Evolutionary conservation across 371 early-diverging fungal genomes (phyloP), one percentile per base, ranked within the genome.

Genomic region (Neoconidiobolus thromboides): DNA sequence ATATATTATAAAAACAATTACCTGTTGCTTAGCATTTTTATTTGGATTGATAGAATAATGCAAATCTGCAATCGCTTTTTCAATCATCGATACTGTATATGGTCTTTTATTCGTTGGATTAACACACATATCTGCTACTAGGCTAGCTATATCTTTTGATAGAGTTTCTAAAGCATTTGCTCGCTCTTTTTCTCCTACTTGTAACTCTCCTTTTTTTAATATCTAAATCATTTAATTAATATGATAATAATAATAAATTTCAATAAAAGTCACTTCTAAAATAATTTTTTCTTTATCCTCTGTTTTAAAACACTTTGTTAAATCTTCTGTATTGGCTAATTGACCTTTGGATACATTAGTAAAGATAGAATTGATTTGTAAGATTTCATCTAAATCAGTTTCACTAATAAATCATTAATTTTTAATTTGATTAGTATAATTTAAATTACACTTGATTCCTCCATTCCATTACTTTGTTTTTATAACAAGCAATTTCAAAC

Each of bases 391-490:
- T 9, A 98, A 68, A 73, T 98, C 93, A 42, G 91, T 93, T 64
- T 95, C 96, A 43, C 93, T 90, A 67, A 50, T 26, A 43, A 47
- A 36, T 38, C 5, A 42, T 12, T 14, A 9, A 7, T 56, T 14
- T 43, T 43, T 38, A 56, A 41, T 43, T 43, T 10, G 47, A 26
- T 26, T 26, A 26, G 26, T 26, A 26, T 26, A 26, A 51, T 5
- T 5, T 26, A 10, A 66, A 82, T 72, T 80, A 92, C 88, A 93
- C 85, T 56, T 87, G 85, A 44, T 74, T 85, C 42, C 96, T 76
- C 91, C 92, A 97, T 69, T 97, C 95, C 65, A 88, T 71, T n/a
- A 95, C 93, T 74, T 98, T 96, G 80, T 98, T 98, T 69, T 93
- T 94, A 73, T 96, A 96, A 70, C 96, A 93, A 5, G 98, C 98